These are phyloP conservation scores for Fusarium palustre DNA, from an alignment of 2,329 filamentous ascomycete species.

Conservation along the genomic window DNA sequence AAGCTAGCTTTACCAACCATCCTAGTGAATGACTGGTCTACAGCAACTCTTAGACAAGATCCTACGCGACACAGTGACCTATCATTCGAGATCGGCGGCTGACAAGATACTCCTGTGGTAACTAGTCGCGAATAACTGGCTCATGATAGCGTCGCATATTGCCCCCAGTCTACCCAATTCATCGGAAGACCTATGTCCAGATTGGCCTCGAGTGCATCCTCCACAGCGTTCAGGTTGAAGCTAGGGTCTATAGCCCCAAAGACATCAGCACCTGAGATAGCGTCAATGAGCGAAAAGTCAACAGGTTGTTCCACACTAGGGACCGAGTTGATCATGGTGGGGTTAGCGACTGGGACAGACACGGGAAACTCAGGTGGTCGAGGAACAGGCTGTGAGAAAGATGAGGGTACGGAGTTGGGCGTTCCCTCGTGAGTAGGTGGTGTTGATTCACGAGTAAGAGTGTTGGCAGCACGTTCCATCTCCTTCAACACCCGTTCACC, in stretches of 20 bases:
- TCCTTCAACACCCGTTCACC: conserved; percentile 67
- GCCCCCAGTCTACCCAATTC: conserved; percentile 62
- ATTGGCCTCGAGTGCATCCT: conserved; percentile 66
- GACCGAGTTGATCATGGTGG: conserved; percentile 44
- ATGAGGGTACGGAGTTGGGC: conserved; percentile 38
- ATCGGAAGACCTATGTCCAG: conserved; percentile 65
- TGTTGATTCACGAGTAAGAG: conserved; percentile 54
- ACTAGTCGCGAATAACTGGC: background rate
- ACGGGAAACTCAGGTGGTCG: conserved; percentile 32
- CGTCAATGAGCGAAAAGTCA: conserved; percentile 58
- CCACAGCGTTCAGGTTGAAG: conserved; percentile 65
- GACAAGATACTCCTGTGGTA: background rate
- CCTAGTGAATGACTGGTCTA: background rate
- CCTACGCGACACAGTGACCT: background rate
- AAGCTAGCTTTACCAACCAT: background rate
- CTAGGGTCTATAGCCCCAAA: conserved; percentile 67
- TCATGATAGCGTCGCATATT: conserved; percentile 49
- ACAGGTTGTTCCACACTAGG: conserved; percentile 51
- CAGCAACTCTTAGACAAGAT: background rate
- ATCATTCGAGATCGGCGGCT: conserved; percentile 1
- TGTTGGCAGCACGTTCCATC: conserved; percentile 66
- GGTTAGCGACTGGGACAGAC: conserved; percentile 40
- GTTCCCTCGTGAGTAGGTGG: conserved; percentile 43
- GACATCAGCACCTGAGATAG: conserved; percentile 63
- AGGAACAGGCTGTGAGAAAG: conserved; percentile 3